Evolutionary conservation across 2,329 filamentous ascomycete species (phyloP).

Genomic region (Alternaria hordeiaustralica): DNA sequence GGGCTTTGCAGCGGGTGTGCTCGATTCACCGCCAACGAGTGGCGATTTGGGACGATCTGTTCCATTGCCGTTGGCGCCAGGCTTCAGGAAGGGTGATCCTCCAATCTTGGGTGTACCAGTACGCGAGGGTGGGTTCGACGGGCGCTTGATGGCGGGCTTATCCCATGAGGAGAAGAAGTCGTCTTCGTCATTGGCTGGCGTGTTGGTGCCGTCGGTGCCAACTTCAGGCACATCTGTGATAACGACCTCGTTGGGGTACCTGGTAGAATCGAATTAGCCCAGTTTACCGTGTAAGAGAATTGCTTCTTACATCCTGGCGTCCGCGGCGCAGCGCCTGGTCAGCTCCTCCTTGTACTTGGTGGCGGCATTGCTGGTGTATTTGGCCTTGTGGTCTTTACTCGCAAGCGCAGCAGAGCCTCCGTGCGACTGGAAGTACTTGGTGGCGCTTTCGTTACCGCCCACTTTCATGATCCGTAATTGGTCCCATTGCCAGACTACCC

Average conservation of each 20-base stretch:
- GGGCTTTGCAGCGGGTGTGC: conserved; percentile 71
- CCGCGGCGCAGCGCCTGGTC: conserved; percentile 80
- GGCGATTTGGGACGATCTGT: conserved; percentile 81
- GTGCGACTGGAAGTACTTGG: conserved; percentile 97
- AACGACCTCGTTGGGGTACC: conserved; percentile 83
- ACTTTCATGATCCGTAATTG: conserved; percentile 98
- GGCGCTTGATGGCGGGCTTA: conserved; percentile 94
- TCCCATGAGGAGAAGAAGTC: conserved; percentile 99
- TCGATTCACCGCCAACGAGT: conserved; percentile 60
- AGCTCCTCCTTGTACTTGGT: conserved; percentile 98
- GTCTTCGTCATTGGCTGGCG: conserved; percentile 84
- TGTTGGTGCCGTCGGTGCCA: conserved; percentile 68
- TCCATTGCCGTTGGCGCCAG: conserved; percentile 67
- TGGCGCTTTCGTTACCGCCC: conserved; percentile 95
- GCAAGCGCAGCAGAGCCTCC: conserved; percentile 91
- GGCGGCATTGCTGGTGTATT: conserved; percentile 93
- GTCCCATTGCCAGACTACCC: conserved; percentile 89
- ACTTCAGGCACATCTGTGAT: conserved; percentile 74
- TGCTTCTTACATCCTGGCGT: conserved; percentile 77
- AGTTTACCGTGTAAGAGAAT: background rate
- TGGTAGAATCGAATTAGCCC: conserved; percentile 50
- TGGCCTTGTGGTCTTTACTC: conserved; percentile 95
- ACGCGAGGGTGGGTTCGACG: conserved; percentile 90
- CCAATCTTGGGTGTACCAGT: conserved; percentile 81
- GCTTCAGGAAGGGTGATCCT: conserved; percentile 85